A percentile compares a stretch with the other conserved stretches of the same genome.
These are phyloP conservation scores for Kodamaea ohmeri DNA, from an alignment of 1,139 yeast species.

Conservation along the genomic window DNA sequence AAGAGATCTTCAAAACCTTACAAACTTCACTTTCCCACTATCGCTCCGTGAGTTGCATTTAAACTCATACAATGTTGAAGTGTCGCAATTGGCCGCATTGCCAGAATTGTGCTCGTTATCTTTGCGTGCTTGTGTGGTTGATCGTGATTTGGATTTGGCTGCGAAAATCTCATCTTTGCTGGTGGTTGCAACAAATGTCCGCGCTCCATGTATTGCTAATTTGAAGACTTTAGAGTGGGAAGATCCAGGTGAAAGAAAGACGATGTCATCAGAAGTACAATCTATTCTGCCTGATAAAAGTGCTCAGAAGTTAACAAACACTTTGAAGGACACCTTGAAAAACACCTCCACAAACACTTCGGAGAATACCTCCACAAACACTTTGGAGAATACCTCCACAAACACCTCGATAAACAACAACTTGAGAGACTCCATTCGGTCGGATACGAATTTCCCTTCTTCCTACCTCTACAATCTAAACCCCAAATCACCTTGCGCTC, in stretches of 20 bases:
- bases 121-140: not conserved
- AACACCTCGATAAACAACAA: no score
- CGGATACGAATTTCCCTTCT: not conserved
- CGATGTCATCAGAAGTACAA: no score
- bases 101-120: not conserved
- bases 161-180: not conserved
- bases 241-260: not conserved
- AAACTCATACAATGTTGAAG: not conserved
- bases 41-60: not conserved
- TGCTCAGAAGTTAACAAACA: no score
- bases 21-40: not conserved
- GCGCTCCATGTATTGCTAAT: not conserved
- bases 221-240: not conserved
- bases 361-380: no score
- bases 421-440: no score
- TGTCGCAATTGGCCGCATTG: not conserved
- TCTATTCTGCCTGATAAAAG: no score
- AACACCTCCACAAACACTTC: no score
- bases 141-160: not conserved
- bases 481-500: not conserved
- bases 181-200: not conserved
- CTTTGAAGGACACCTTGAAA: no score
- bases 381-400: no score
- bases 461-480: not conserved
- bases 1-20: not conserved